A percentile compares a stretch with the other conserved stretches of the same genome.
Evolutionary conservation across 208 protist genomes (phyloP).

Genomic region (Trypanosoma caninum): DNA sequence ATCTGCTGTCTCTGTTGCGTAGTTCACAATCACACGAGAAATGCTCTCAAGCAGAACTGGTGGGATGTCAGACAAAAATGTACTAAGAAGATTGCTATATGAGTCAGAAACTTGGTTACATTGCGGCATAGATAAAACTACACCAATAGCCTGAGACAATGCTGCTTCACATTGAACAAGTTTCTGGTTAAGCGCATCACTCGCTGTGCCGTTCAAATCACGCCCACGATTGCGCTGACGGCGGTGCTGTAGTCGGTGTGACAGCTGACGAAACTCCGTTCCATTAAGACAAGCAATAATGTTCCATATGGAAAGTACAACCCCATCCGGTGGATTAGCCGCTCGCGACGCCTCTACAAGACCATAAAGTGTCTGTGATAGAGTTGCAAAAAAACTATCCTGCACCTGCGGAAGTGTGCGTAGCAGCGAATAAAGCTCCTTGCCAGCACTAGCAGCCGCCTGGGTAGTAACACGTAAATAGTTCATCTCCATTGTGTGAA

Average conservation of each 20-base stretch:
- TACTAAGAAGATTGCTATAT: constrained; percentile 10
- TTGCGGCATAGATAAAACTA: constrained; percentile 4
- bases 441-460: constrained; percentile 16
- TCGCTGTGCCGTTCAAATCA: background rate
- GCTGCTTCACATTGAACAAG: background rate
- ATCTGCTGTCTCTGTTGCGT: background rate
- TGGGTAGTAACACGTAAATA: constrained; percentile 11
- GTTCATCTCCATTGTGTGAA: background rate
- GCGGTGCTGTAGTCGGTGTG: constrained; percentile 14
- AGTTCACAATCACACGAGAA: constrained; percentile 9
- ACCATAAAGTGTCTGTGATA: background rate
- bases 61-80: constrained; percentile 22
- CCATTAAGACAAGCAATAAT: constrained; percentile 20
- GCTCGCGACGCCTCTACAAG: constrained; percentile 5
- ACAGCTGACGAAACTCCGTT: constrained; percentile 17
- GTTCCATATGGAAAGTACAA: constrained; percentile 26
- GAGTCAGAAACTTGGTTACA: background rate
- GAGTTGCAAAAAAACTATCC: constrained; percentile 15
- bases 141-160: background rate
- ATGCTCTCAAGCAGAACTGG: constrained; percentile 10
- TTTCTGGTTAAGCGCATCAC: constrained; percentile 11
- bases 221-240: constrained; percentile 9
- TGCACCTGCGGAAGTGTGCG: constrained; percentile 20
- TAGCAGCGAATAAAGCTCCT: constrained; percentile 22
- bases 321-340: background rate